Evolutionary conservation across 2,329 filamentous ascomycete genomes (phyloP).

Genomic region (Fusarium subtropicale): DNA sequence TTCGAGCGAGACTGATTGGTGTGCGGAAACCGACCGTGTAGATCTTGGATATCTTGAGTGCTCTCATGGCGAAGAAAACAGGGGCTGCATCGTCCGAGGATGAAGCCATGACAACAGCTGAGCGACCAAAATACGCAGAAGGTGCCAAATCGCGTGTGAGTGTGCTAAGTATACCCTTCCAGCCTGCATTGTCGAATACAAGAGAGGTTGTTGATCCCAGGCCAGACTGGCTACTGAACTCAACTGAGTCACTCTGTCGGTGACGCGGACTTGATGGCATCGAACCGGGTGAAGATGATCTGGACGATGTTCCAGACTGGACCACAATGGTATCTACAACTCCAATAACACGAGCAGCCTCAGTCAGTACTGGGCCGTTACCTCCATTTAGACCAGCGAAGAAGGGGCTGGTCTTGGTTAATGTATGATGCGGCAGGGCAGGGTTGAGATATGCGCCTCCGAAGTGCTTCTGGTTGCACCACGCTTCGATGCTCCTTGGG

Average conservation of each 20-base stretch:
- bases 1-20: conserved; percentile 68
- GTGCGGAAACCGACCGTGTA: conserved; percentile 87
- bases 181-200: conserved; percentile 83
- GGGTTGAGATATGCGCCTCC: conserved; percentile 86
- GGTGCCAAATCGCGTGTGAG: conserved; percentile 85
- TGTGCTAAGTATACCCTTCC: conserved; percentile 86
- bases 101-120: conserved; percentile 80
- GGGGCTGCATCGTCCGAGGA: conserved; percentile 81
- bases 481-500: conserved; percentile 74
- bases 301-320: conserved; percentile 57
- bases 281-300: conserved; percentile 60
- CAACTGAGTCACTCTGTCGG: conserved; percentile 47
- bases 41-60: conserved; percentile 79
- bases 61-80: conserved; percentile 81
- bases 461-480: conserved; percentile 79
- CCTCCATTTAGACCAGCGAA: conserved; percentile 64
- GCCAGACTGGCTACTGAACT: conserved; percentile 48
- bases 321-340: conserved; percentile 85
- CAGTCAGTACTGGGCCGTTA: conserved; percentile 71
- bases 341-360: conserved; percentile 81
- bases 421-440: conserved; percentile 70
- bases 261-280: conserved; percentile 61
- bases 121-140: conserved; percentile 80
- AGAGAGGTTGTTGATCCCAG: conserved; percentile 66
- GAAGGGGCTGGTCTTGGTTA: conserved; percentile 67